These are phyloP conservation scores for Leptographium radiaticola DNA, from an alignment of 2,329 filamentous ascomycete genomes.

Conservation along the genomic window DNA sequence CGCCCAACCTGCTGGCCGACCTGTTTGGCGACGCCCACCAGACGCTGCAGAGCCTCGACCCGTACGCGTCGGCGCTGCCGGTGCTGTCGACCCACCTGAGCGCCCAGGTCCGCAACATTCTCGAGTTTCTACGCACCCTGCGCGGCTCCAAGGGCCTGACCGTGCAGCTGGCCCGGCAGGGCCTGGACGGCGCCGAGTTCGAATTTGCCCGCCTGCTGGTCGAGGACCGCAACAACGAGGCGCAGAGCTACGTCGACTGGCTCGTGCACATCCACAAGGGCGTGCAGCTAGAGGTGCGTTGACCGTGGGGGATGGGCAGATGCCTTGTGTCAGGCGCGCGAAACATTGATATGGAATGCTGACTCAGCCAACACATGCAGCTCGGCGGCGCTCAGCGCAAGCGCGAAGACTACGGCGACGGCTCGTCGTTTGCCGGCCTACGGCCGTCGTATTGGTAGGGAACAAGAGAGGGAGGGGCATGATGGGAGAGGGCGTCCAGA, in stretches of 20 bases:
- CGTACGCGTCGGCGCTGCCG: constrained; percentile 68
- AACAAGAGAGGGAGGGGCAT: neutral
- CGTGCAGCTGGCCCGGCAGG: constrained; percentile 82
- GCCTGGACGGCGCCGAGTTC: constrained; percentile 87
- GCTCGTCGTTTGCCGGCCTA: constrained; percentile 34
- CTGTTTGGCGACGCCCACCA: constrained; percentile 70
- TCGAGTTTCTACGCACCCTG: constrained; percentile 70
- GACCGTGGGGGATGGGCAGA: too few species aligned
- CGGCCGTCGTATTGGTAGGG: constrained; percentile 18
- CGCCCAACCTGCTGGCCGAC: constrained; percentile 79
- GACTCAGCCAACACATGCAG: constrained; percentile 21
- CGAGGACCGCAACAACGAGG: constrained; percentile 94
- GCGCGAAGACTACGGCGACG: constrained; percentile 44
- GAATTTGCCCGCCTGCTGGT: constrained; percentile 87
- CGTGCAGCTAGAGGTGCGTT: constrained; percentile 68
- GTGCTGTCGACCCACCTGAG: constrained; percentile 85
- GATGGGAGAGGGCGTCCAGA: neutral
- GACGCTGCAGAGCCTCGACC: constrained; percentile 63
- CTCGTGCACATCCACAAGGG: constrained; percentile 87
- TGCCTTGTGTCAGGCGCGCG: too few species aligned
- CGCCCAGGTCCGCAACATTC: constrained; percentile 83
- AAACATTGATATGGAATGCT: too few species aligned
- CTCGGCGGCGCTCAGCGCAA: constrained; percentile 53
- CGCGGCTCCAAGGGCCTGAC: constrained; percentile 80
- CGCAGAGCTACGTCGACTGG: constrained; percentile 97